Conservation (phyloP, 2,329 filamentous ascomycete genomes). For the Xylariaceae sp. region DNA sequence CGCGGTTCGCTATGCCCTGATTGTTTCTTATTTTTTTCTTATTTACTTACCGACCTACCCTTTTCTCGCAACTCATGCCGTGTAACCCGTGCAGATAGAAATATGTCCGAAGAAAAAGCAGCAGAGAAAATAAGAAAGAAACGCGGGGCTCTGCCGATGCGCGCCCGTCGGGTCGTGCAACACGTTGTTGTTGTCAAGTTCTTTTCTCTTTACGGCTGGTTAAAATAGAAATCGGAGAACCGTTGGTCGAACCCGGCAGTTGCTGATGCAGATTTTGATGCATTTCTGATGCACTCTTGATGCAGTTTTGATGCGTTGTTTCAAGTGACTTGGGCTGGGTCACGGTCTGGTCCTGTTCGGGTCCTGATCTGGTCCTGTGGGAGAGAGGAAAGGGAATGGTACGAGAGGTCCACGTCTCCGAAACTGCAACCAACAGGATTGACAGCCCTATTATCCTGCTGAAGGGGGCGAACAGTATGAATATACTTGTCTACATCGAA, state of each 20-base stretch:
- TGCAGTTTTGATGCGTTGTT: conserved; percentile 5
- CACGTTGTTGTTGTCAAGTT: neutral
- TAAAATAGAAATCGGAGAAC: neutral
- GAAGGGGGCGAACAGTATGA: neutral
- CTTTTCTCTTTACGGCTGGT: neutral
- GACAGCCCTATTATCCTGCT: conserved; percentile 4
- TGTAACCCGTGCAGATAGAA: neutral
- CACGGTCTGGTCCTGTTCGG: conserved; percentile 10
- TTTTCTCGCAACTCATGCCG: neutral
- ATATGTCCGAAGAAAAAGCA: neutral
- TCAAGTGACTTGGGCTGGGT: conserved; percentile 11
- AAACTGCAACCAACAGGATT: conserved; percentile 14
- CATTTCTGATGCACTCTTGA: conserved; percentile 2
- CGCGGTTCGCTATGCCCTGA: neutral
- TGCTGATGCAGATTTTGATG: neutral
- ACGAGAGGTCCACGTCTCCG: conserved; percentile 15
- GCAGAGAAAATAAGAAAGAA: no score
- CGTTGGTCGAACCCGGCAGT: neutral
- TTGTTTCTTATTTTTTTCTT: neutral
- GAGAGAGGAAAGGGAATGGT: conserved; percentile 10
- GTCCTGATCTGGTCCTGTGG: conserved; percentile 10
- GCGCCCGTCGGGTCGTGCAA: neutral
- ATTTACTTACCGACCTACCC: neutral
- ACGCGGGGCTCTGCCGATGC: neutral
- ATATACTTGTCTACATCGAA: neutral